phyloP scores from a whole-genome alignment of 495 filamentous ascomycete species.

The Ramalina intermedia region DNA sequence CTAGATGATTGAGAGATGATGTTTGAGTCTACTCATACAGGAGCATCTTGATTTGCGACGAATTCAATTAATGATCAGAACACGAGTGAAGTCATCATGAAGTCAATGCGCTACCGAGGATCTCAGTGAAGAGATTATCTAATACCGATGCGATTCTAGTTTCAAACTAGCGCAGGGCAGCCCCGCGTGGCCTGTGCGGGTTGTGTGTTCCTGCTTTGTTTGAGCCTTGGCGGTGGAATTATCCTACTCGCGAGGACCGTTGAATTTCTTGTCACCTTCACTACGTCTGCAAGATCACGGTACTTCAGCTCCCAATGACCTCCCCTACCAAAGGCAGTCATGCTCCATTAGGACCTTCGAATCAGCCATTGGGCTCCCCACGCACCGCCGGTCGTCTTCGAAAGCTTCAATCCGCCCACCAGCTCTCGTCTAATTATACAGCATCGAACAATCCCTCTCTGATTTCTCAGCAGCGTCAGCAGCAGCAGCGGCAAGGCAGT shows the following conservation, averaged over 20 bases:
- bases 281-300: too few relatives aligned
- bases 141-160: not conserved
- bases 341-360: slow-evolving; percentile 4
- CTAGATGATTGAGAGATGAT: too few relatives aligned
- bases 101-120: too few relatives aligned
- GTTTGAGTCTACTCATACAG: too few relatives aligned
- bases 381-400: slow-evolving; percentile 34
- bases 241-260: too few relatives aligned
- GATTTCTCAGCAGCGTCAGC: slow-evolving; percentile 37
- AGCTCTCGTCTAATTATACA: slow-evolving; percentile 27
- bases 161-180: not conserved
- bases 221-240: too few relatives aligned
- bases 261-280: too few relatives aligned
- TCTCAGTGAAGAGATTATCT: too few relatives aligned
- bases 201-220: too few relatives aligned
- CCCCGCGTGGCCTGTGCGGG: not conserved
- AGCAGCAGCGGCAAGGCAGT: slow-evolving; percentile 20
- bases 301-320: slow-evolving; percentile 5
- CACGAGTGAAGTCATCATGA: too few relatives aligned
- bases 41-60: too few relatives aligned
- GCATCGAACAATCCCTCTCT: slow-evolving; percentile 23
- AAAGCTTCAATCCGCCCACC: slow-evolving; percentile 39
- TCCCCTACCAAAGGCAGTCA: slow-evolving; percentile 12
- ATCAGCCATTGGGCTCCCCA: slow-evolving; percentile 20
- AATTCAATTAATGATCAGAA: too few relatives aligned